Conservation (phyloP, 805 yeast species). For the Sungouiella thailandica region DNA sequence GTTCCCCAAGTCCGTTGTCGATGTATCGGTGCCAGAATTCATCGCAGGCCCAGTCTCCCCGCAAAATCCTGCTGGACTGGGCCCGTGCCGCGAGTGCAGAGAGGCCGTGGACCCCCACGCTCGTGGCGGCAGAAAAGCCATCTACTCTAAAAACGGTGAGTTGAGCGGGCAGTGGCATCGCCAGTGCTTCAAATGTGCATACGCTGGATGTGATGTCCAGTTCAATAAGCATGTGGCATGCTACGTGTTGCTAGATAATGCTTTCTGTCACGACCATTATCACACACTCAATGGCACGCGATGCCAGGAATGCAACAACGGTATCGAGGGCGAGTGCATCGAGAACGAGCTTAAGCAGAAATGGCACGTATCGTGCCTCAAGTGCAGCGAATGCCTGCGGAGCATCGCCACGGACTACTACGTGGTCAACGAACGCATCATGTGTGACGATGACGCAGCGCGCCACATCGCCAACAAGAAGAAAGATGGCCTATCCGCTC, state of each 20-base stretch:
- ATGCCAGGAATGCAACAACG: conserved; percentile 64
- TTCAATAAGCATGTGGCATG: conserved; percentile 61
- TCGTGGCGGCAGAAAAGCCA: conserved; percentile 47
- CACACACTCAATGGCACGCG: conserved; percentile 72
- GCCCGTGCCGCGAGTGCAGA: conserved; percentile 78
- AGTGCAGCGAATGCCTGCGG: conserved; percentile 56
- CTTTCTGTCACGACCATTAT: conserved; percentile 76
- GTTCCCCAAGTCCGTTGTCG: conserved; percentile 14
- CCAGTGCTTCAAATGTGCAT: conserved; percentile 69
- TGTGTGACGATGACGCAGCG: conserved; percentile 47
- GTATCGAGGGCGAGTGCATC: conserved; percentile 88
- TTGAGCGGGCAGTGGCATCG: conserved; percentile 94
- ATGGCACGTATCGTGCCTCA: conserved; percentile 72
- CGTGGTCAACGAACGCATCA: conserved; percentile 42
- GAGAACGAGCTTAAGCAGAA: conserved; percentile 68
- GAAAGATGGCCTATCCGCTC: conserved; percentile 12
- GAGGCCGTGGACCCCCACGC: conserved; percentile 40
- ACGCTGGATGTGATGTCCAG: conserved; percentile 44
- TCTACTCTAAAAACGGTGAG: conserved; percentile 82
- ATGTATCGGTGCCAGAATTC: conserved; percentile 10
- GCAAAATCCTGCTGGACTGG: conserved; percentile 54
- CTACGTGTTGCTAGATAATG: conserved; percentile 73
- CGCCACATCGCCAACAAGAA: conserved; percentile 20
- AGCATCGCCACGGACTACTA: conserved; percentile 52
- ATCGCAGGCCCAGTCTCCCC: conserved; percentile 6